A percentile compares a stretch with the other conserved stretches of the same genome.
phyloP scores from a whole-genome alignment of 2,329 filamentous ascomycete species.

The Venturia pyrina region DNA sequence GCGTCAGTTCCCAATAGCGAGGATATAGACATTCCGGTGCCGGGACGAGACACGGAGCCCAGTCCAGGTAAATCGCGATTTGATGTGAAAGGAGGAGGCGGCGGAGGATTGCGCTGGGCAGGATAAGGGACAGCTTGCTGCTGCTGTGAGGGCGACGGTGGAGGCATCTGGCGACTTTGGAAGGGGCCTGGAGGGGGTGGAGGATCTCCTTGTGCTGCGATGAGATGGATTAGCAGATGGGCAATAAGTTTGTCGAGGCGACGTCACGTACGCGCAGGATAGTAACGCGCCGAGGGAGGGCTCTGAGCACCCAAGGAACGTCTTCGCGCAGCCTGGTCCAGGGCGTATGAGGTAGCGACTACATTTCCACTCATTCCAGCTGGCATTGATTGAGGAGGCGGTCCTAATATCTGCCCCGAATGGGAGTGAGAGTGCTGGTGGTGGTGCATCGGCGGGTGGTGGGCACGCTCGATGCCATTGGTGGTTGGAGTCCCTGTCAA shows the following conservation, averaged over 20 bases:
- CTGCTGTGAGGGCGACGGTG: conserved; percentile 37
- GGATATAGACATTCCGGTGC: conserved; percentile 64
- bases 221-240: not conserved
- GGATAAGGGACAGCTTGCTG: conserved; percentile 28
- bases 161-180: conserved; percentile 36
- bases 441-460: conserved; percentile 11
- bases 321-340: conserved; percentile 30
- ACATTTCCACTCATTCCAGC: not conserved
- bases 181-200: conserved; percentile 32
- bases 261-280: conserved; percentile 10
- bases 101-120: conserved; percentile 33
- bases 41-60: conserved; percentile 43
- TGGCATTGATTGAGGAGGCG: conserved; percentile 16
- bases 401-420: conserved; percentile 11
- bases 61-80: conserved; percentile 47
- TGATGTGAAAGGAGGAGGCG: conserved; percentile 34
- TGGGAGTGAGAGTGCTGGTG: conserved; percentile 12
- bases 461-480: not conserved
- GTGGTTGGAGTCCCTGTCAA: not conserved
- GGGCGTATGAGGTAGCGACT: conserved; percentile 22
- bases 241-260: not conserved
- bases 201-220: conserved; percentile 23
- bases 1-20: conserved; percentile 51
- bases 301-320: conserved; percentile 32
- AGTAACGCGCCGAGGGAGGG: conserved; percentile 16